phyloP scores from a whole-genome alignment of 116 monocot species.

The Iris pallida region DNA sequence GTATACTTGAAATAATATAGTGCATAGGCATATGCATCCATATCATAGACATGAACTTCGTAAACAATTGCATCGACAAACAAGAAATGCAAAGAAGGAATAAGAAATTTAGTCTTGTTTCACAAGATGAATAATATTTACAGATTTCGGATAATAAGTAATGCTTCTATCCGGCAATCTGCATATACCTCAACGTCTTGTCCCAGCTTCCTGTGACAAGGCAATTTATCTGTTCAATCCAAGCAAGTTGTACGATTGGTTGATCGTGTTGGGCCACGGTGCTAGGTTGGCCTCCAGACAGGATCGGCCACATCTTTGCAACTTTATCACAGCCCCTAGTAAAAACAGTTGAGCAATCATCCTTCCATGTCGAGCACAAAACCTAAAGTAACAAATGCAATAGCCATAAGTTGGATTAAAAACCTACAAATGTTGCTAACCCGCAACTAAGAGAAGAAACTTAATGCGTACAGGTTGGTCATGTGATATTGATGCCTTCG shows the following conservation, averaged over 20 bases:
- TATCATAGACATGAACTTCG: too few species aligned
- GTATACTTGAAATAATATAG: too few species aligned
- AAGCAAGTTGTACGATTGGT: slow-evolving; percentile 81
- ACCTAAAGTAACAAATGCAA: slow-evolving; percentile 40
- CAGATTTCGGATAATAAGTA: too few species aligned
- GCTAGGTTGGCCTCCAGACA: slow-evolving; percentile 83
- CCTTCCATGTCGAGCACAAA: slow-evolving; percentile 96
- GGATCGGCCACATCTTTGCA: slow-evolving; percentile 95
- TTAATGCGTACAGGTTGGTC: slow-evolving; percentile 70
- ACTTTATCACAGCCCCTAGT: slow-evolving; percentile 94
- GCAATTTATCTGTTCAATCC: slow-evolving; percentile 86
- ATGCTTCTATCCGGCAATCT: neutral
- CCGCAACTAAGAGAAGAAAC: neutral
- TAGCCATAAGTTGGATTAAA: too few species aligned
- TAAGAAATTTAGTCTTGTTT: too few species aligned
- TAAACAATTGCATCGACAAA: too few species aligned
- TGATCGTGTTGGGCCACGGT: slow-evolving; percentile 90
- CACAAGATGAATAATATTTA: too few species aligned
- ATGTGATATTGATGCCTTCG: slow-evolving; percentile 88
- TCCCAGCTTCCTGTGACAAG: slow-evolving; percentile 96
- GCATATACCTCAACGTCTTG: slow-evolving; percentile 72
- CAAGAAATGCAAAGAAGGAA: too few species aligned
- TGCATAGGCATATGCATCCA: too few species aligned
- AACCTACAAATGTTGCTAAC: neutral
- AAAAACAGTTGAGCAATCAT: slow-evolving; percentile 92